Evolutionary conservation across 2,329 filamentous ascomycete genomes (phyloP).

Genomic region (Sphaerulina populicola): DNA sequence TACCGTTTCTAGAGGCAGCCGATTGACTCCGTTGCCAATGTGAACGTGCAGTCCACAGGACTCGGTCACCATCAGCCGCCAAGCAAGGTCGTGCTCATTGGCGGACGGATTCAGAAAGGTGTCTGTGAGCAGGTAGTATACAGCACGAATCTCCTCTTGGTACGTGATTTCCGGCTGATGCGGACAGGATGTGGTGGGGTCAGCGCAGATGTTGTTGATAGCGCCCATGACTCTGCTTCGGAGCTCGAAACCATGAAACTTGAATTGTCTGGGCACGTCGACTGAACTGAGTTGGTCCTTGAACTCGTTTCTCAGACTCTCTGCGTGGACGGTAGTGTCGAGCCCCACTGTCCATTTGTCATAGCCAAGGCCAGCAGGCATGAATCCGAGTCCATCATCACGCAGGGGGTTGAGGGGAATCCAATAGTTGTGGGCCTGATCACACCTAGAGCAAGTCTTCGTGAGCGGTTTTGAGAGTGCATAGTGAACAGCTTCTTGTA

Average conservation of each 20-base stretch:
- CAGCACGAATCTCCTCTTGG: constrained; percentile 14
- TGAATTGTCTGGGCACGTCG: background rate
- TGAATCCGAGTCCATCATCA: background rate
- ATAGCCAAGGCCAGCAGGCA: background rate
- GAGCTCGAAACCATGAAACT: constrained; percentile 12
- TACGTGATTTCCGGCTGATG: constrained; percentile 11
- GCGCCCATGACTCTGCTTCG: constrained; percentile 9
- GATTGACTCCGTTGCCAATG: constrained; percentile 21
- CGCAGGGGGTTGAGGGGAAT: background rate
- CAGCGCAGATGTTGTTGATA: background rate
- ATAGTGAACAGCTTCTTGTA: background rate
- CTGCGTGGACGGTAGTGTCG: background rate
- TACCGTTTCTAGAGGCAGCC: constrained; percentile 22
- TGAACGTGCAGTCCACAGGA: constrained; percentile 29
- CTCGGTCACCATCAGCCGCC: constrained; percentile 23
- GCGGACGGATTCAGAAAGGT: background rate
- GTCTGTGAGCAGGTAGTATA: background rate
- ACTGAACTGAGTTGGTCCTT: background rate
- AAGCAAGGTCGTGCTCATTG: background rate
- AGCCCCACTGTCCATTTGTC: background rate
- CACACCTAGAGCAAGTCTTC: background rate
- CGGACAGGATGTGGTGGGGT: background rate
- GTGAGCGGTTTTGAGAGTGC: constrained; percentile 3
- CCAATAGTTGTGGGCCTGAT: background rate
- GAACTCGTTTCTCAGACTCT: background rate